Conservation (phyloP, 371 early-diverging fungal genomes). For the Actinomucor elegans region DNA sequence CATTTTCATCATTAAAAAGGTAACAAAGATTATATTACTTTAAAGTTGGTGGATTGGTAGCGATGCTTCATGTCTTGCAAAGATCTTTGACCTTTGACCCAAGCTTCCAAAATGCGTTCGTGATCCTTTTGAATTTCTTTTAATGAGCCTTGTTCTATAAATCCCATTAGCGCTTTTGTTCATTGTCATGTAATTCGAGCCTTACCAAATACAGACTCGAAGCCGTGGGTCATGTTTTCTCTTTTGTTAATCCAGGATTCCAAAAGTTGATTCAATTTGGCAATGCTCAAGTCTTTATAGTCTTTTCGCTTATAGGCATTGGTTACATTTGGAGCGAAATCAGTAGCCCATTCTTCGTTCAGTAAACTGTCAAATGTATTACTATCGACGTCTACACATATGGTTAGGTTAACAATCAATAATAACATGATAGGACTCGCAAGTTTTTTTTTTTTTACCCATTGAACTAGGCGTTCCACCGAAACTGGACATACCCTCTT, state of each 20-base stretch:
- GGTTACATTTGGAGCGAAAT: conserved; percentile 5
- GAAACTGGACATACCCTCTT: conserved; percentile 16
- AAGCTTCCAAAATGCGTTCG: conserved; percentile 2
- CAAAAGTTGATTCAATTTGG: conserved; percentile 18
- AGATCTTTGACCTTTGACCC: conserved; percentile 12
- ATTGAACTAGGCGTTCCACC: conserved; percentile 3
- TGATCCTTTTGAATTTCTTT: conserved; percentile 15
- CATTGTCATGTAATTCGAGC: too few species aligned
- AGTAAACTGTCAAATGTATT: conserved; percentile 1
- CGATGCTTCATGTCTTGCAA: conserved; percentile 13
- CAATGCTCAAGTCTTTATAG: conserved; percentile 8
- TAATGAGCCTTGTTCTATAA: conserved; percentile 11
- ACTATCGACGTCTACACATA: not conserved
- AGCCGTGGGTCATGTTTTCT: conserved; percentile 11
- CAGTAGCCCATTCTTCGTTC: conserved; percentile 18
- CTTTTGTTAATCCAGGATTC: conserved; percentile 20
- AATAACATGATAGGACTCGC: not conserved
- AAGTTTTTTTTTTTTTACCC: conserved; percentile 4
- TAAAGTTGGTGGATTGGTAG: conserved; percentile 14
- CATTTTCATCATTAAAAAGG: too few species aligned
- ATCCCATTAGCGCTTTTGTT: not conserved
- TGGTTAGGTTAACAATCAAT: too few species aligned
- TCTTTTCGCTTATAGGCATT: conserved; percentile 14
- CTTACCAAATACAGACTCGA: conserved; percentile 23
- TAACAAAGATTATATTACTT: not conserved